Percentiles rank a stretch among this genome's conserved stretches.
These are phyloP conservation scores for Pythium phragmiticola DNA, from an alignment of 352 stramenopile species.

Conservation along the genomic window DNA sequence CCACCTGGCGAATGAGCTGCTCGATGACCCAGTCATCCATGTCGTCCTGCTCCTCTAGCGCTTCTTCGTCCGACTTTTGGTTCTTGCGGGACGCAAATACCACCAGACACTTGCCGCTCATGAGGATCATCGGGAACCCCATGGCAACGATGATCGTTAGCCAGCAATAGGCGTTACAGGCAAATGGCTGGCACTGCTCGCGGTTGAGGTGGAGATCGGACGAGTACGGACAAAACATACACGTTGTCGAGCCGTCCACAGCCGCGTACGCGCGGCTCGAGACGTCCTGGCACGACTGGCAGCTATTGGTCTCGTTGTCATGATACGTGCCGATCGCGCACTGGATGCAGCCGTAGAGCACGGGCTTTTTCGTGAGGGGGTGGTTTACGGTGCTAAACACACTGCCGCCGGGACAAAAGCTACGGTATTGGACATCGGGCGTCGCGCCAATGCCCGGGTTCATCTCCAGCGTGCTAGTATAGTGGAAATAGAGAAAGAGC, in stretches of 20 bases:
- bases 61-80: slow-evolving; percentile 27
- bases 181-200: slow-evolving; percentile 43
- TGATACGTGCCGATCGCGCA: slow-evolving; percentile 58
- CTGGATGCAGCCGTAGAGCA: slow-evolving; percentile 61
- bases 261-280: slow-evolving; percentile 52
- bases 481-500: not conserved
- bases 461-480: slow-evolving; percentile 37
- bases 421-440: slow-evolving; percentile 32
- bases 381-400: slow-evolving; percentile 45
- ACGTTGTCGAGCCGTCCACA: slow-evolving; percentile 48
- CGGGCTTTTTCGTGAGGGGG: slow-evolving; percentile 17
- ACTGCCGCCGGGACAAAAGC: slow-evolving; percentile 53
- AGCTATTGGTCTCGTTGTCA: slow-evolving; percentile 43
- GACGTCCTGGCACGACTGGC: slow-evolving; percentile 40
- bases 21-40: slow-evolving; percentile 72
- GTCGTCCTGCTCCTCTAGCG: slow-evolving; percentile 53
- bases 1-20: slow-evolving; percentile 60
- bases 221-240: slow-evolving; percentile 63
- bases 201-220: slow-evolving; percentile 40
- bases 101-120: slow-evolving; percentile 52
- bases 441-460: slow-evolving; percentile 56
- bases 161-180: slow-evolving; percentile 62
- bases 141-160: slow-evolving; percentile 56
- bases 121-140: slow-evolving; percentile 46
- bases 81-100: slow-evolving; percentile 43